Evolutionary conservation across 306 rosid genomes (phyloP).

Genomic region (Trifolium dubium): DNA sequence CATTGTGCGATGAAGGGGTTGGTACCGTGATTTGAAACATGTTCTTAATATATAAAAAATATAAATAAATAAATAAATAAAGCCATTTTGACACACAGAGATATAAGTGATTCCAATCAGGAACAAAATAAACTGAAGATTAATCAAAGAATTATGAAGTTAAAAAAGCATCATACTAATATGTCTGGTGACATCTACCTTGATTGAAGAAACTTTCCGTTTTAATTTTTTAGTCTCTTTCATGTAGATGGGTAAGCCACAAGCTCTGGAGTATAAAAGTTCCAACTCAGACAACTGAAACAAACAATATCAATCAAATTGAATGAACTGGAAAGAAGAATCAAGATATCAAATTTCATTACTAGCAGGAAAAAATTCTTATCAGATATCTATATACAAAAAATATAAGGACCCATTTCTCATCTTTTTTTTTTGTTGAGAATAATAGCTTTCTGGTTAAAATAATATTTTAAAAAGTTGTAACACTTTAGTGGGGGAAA

Average conservation of each 20-base stretch:
- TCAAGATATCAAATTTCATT: constrained; percentile 27
- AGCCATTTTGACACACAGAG: background rate
- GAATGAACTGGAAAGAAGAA: constrained; percentile 47
- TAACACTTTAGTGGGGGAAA: background rate
- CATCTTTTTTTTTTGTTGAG: background rate
- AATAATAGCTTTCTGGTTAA: background rate
- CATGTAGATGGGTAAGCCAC: constrained; percentile 65
- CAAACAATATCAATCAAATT: constrained; percentile 42
- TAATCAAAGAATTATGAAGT: constrained; percentile 11
- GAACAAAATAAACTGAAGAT: constrained; percentile 11
- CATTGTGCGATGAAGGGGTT: background rate
- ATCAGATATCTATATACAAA: background rate
- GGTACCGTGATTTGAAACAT: background rate
- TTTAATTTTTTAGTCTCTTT: constrained; percentile 64
- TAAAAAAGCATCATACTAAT: constrained; percentile 13
- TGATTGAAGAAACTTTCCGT: constrained; percentile 57
- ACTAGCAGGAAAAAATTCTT: constrained; percentile 30
- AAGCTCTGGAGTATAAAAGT: constrained; percentile 64
- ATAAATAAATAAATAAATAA: background rate
- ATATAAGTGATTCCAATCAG: background rate
- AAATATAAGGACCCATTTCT: background rate
- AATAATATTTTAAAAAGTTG: background rate
- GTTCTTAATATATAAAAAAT: background rate
- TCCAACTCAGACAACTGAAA: constrained; percentile 86
- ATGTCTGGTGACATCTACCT: constrained; percentile 53